Percentiles rank a stretch among this genome's conserved stretches.
Conservation (phyloP, 345 rosid genomes). For the Geranium brycei region DNA sequence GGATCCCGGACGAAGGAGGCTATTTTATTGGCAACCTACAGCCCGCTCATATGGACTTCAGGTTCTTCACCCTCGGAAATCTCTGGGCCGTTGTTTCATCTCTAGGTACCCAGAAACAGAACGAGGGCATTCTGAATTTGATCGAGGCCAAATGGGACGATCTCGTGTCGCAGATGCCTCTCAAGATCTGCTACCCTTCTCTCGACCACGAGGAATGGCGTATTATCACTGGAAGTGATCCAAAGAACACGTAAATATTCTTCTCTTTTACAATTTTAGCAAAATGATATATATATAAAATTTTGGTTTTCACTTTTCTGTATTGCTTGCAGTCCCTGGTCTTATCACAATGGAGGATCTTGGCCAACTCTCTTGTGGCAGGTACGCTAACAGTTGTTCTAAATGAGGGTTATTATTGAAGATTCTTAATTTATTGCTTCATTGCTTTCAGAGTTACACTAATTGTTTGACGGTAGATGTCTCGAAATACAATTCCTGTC, state of each 20-base stretch:
- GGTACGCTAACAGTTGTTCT: constrained; percentile 16
- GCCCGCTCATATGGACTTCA: constrained; percentile 97
- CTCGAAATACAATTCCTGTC: neutral
- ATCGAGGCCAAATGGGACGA: constrained; percentile 87
- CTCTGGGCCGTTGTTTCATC: constrained; percentile 74
- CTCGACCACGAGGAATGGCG: constrained; percentile 87
- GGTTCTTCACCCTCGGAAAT: constrained; percentile 94
- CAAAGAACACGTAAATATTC: constrained; percentile 69
- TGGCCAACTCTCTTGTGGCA: constrained; percentile 99
- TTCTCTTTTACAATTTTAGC: neutral
- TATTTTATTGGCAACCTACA: constrained; percentile 84
- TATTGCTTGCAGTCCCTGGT: constrained; percentile 63
- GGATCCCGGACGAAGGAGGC: constrained; percentile 84
- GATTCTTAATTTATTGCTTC: neutral
- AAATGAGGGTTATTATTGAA: constrained; percentile 6
- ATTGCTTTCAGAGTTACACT: neutral
- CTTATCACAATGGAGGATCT: constrained; percentile 95
- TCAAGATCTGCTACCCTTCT: constrained; percentile 88
- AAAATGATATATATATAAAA: neutral
- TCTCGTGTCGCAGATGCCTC: constrained; percentile 86
- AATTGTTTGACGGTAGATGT: neutral
- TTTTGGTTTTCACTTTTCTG: constrained; percentile 5
- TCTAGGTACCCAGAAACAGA: constrained; percentile 58
- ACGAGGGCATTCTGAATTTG: constrained; percentile 61
- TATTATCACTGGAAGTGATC: constrained; percentile 90